Evolutionary conservation across 805 yeast species (phyloP).

Genomic region (Sugiyamaella mastotermitis): DNA sequence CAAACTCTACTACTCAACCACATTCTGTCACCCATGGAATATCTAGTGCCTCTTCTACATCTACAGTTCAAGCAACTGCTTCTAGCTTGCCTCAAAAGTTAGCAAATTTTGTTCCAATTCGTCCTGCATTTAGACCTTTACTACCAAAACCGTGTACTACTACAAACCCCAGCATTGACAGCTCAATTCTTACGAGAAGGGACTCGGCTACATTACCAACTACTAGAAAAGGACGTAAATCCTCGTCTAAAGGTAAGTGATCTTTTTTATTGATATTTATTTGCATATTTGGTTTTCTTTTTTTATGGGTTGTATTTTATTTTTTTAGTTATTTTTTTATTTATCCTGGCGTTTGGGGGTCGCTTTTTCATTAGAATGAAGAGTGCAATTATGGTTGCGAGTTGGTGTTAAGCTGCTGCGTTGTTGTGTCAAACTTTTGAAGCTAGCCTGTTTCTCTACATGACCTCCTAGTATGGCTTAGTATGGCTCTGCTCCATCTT

Average conservation of each 20-base stretch:
- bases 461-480: no score
- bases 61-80: constrained; percentile 3
- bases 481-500: no score
- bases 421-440: no score
- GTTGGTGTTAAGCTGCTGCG: no score
- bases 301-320: no score
- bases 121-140: constrained; percentile 32
- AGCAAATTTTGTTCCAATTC: constrained; percentile 25
- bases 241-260: constrained; percentile 5
- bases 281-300: no score
- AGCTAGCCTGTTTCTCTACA: no score
- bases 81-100: neutral
- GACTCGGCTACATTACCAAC: constrained; percentile 3
- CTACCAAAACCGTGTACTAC: constrained; percentile 27
- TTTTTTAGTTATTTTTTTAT: no score
- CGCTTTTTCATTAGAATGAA: no score
- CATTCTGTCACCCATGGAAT: neutral
- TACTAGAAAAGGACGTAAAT: constrained; percentile 7
- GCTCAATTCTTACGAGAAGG: neutral
- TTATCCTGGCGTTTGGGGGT: no score
- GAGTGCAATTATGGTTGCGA: no score
- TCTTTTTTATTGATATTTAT: no score
- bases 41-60: constrained; percentile 1
- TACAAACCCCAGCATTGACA: constrained; percentile 1
- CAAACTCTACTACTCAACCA: constrained; percentile 2